Evolutionary conservation across 257 asterid species (phyloP).

Genomic region (Striga asiatica): DNA sequence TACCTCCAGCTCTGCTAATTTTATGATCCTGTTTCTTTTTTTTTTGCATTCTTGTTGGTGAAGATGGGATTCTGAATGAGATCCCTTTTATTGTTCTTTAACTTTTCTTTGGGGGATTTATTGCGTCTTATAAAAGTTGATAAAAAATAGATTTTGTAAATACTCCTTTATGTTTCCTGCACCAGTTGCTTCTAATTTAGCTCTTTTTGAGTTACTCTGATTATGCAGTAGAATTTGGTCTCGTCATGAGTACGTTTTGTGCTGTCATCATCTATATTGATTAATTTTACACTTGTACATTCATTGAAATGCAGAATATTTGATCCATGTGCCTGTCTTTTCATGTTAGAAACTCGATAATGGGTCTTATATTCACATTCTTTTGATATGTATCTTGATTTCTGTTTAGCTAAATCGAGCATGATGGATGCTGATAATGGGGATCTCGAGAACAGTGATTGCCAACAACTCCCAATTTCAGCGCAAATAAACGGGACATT

Average conservation of each 20-base stretch:
- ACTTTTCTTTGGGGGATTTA: too few species aligned
- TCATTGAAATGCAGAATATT: neutral
- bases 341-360: neutral
- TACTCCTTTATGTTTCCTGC: neutral
- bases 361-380: too few species aligned
- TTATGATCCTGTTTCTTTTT: too few species aligned
- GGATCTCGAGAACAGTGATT: slow-evolving; percentile 18
- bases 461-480: slow-evolving; percentile 11
- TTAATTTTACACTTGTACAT: neutral
- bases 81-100: neutral
- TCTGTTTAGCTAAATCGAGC: slow-evolving; percentile 19
- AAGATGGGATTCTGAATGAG: slow-evolving; percentile 14
- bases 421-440: slow-evolving; percentile 33
- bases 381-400: slow-evolving; percentile 1
- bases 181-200: neutral
- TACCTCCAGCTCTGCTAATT: too few species aligned
- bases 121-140: too few species aligned
- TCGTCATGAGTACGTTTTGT: neutral
- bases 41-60: slow-evolving; percentile 16
- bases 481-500: slow-evolving; percentile 17
- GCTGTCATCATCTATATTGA: neutral
- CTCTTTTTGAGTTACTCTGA: neutral
- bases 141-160: neutral
- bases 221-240: neutral
- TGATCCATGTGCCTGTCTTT: slow-evolving; percentile 4